Evolutionary conservation across 2,329 filamentous ascomycete species (phyloP), one percentile per base, ranked within the genome.

Genomic region (Myotisia sp.): DNA sequence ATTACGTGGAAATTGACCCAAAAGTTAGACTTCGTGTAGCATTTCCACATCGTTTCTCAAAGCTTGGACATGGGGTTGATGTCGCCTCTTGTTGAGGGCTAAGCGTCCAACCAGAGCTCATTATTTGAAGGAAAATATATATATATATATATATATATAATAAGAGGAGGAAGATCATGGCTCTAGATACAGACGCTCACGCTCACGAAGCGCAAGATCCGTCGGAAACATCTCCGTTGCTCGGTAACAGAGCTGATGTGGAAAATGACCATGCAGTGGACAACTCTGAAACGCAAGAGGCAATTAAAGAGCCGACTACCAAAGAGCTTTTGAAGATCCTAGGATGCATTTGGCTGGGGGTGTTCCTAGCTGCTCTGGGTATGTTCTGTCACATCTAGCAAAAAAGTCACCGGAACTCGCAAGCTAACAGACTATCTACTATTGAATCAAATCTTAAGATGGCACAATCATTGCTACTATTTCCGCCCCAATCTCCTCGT

Each of bases 401-500:
- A 14, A 23, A 1, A 38, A 23, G 4, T 3, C 22, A n/a, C 16
- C 21, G 5, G 6, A 5, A 32, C 10, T 34, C 20, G n/a, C 20
- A 34, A 6, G 21, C 47, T 40, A 35, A 13, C 12, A 23, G 16
- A 13, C n/a, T 29, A 14, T 14, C 12, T 12, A 8, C 14, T 23
- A 12, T 32, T 21, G 20, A 22, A n/a, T 6, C 17, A 14, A 17
- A 12, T 16, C 18, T 22, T 13, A 50, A 62, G 84, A 93, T 57
- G 72, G 71, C 1, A 90, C 82, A 30, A 78, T 93, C 42, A 82
- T 92, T 45, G 84, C 85, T 6, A 93, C 85, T 0, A 68, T 93
- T 1, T 78, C 81, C 0, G 80, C 73, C 0, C 82, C 85, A 5
- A 92, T 94, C 42, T 81, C 81, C 16, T 80, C 75, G 51, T 78